These are phyloP conservation scores for Daucus carota DNA, from an alignment of 129 eudicot species.

Conservation along the genomic window DH1_v3.0 NC_030385.2:3858001-3858500, in stretches of 20 bases:
- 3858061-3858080: conserved; percentile 80
- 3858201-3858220: conserved; percentile 48
- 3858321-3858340: conserved; percentile 77
- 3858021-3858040: conserved; percentile 53
- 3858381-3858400: conserved; percentile 59
- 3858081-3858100: conserved; percentile 87
- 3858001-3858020: conserved; percentile 27
- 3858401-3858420: conserved; percentile 35
- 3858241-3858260: conserved; percentile 72
- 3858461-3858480: conserved; percentile 18
- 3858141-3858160: conserved; percentile 74
- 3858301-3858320: conserved; percentile 70
- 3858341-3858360: conserved; percentile 43
- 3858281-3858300: conserved; percentile 71
- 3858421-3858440: conserved; percentile 23
- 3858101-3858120: conserved; percentile 82
- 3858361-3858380: conserved; percentile 34
- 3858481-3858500: conserved; percentile 43
- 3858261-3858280: conserved; percentile 76
- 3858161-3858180: conserved; percentile 87
- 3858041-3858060: conserved; percentile 75
- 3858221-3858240: conserved; percentile 69
- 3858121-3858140: conserved; percentile 63
- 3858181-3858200: conserved; percentile 59
- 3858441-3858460: conserved; percentile 20